Conservation (phyloP, 495 filamentous ascomycete genomes). For the Jackrogersella minutella region DNA sequence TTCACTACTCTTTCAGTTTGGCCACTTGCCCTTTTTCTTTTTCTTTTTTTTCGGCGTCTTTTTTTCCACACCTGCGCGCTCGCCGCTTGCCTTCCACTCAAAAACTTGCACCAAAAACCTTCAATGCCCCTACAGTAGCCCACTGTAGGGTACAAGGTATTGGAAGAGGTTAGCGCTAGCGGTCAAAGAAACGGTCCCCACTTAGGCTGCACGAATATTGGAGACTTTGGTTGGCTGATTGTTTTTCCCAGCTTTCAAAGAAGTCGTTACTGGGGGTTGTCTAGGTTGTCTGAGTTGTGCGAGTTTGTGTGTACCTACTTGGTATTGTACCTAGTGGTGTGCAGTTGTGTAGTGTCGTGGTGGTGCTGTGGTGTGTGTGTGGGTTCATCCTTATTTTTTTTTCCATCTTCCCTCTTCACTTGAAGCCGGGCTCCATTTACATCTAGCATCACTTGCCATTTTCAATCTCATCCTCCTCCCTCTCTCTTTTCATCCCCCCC, state of each 20-base stretch:
- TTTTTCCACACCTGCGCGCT: constrained; percentile 29
- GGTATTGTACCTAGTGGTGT: not conserved
- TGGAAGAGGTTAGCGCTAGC: constrained; percentile 11
- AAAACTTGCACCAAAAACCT: too few species aligned
- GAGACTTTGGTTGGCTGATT: constrained; percentile 22
- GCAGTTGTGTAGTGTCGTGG: not conserved
- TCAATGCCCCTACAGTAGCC: not conserved
- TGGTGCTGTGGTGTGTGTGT: constrained; percentile 21
- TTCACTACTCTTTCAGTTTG: constrained; percentile 26
- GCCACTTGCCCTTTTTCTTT: constrained; percentile 12
- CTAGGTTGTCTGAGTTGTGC: constrained; percentile 15
- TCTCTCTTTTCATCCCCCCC: too few species aligned
- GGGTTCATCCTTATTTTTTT: constrained; percentile 32
- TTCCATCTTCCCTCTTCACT: constrained; percentile 1
- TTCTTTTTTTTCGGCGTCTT: not conserved
- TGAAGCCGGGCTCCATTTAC: constrained; percentile 32
- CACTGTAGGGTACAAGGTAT: constrained; percentile 7
- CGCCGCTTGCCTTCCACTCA: constrained; percentile 36
- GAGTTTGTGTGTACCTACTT: constrained; percentile 28
- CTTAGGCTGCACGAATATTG: constrained; percentile 19
- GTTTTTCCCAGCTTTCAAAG: constrained; percentile 8
- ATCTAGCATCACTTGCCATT: constrained; percentile 37
- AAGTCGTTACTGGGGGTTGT: not conserved
- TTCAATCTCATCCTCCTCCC: constrained; percentile 36
- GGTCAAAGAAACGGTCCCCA: constrained; percentile 37